These are phyloP conservation scores for Isoetes taiwanensis DNA, from an alignment of 75 land plant genomes.

Conservation along the genomic window DNA sequence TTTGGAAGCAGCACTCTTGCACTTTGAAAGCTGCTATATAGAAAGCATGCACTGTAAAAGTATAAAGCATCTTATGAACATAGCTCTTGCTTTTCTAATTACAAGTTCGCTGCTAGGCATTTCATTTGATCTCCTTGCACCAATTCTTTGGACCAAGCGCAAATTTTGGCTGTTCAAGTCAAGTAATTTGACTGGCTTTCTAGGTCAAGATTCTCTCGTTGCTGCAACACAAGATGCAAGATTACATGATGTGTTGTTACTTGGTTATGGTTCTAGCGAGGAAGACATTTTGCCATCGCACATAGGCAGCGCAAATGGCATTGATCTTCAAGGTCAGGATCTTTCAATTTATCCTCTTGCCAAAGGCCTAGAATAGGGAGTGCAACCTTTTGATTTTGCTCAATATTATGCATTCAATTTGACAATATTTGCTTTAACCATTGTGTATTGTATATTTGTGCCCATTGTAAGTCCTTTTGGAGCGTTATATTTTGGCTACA, in stretches of 20 bases:
- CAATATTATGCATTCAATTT: conserved; percentile 85
- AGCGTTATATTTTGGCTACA: conserved; percentile 67
- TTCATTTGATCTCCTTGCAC: conserved; percentile 73
- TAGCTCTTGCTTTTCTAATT: conserved; percentile 72
- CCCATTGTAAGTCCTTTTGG: conserved; percentile 77
- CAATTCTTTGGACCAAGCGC: conserved; percentile 78
- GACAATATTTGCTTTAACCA: conserved; percentile 70
- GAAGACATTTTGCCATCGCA: too few species aligned
- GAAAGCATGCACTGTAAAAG: conserved; percentile 69
- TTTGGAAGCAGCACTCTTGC: conserved; percentile 44
- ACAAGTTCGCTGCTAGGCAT: conserved; percentile 77
- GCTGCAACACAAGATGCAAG: too few species aligned
- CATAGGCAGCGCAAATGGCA: conserved; percentile 13
- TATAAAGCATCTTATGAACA: conserved; percentile 71
- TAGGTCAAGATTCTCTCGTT: too few species aligned
- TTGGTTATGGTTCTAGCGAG: conserved; percentile 11
- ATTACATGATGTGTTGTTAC: conserved; percentile 36
- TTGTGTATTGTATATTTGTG: conserved; percentile 65
- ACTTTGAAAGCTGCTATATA: conserved; percentile 66
- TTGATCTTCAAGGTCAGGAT: conserved; percentile 40
- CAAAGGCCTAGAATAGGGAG: conserved; percentile 30
- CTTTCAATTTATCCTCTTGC: conserved; percentile 48
- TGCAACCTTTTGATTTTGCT: conserved; percentile 73
- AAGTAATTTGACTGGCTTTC: conserved; percentile 58
- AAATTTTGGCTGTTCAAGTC: conserved; percentile 46